These are phyloP conservation scores for Themeda triandra DNA, from an alignment of 176 grass and related monocot species.

Conservation along the genomic window DNA sequence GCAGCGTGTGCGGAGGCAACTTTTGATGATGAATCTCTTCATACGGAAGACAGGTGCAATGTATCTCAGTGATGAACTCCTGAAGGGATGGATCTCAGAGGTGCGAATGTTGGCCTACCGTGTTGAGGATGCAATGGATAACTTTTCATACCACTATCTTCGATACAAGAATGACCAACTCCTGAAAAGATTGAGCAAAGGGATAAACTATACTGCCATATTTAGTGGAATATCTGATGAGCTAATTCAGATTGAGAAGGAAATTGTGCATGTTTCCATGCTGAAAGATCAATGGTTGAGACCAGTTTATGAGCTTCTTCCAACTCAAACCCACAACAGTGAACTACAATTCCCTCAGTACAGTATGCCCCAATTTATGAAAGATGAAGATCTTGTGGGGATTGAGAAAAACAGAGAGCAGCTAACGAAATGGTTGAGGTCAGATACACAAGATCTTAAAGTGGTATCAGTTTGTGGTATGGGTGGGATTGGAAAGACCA, in stretches of 20 bases:
- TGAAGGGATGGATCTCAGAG: conserved; percentile 23
- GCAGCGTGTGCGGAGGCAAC: conserved; percentile 13
- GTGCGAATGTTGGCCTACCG: conserved; percentile 12
- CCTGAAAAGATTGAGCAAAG: background rate
- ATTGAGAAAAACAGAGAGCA: background rate
- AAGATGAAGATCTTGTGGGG: conserved; percentile 10
- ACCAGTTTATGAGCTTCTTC: background rate
- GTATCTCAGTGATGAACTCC: conserved; percentile 21
- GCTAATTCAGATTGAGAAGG: conserved; percentile 10
- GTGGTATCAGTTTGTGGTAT: conserved; percentile 31
- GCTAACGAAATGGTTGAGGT: background rate
- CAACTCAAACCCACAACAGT: background rate
- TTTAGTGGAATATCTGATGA: conserved; percentile 10
- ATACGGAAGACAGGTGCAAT: conserved; percentile 14
- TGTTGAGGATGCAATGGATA: conserved; percentile 20
- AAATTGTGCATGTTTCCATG: conserved; percentile 17
- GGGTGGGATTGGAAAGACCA: conserved; percentile 38
- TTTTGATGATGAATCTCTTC: conserved; percentile 30
- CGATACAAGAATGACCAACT: background rate
- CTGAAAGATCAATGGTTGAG: conserved; percentile 18
- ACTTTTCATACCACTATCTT: conserved; percentile 12
- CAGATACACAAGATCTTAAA: background rate
- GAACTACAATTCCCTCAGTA: background rate
- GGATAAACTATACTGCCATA: background rate
- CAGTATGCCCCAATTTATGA: conserved; percentile 1